Conservation (phyloP, 805 yeast species). For the Wickerhamiella spandovensis region DNA sequence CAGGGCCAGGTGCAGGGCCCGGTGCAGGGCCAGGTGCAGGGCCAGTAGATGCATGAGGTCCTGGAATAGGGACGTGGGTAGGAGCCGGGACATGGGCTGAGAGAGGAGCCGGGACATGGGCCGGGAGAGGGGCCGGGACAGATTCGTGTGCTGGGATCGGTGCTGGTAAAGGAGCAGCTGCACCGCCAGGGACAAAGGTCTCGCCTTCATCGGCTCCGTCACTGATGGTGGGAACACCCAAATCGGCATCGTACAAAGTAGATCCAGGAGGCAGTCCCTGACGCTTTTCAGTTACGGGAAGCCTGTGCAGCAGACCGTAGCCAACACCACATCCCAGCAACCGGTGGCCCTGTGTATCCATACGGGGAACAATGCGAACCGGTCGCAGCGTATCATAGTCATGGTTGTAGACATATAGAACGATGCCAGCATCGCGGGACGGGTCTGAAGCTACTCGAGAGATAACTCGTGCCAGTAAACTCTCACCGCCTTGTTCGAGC, state of each 20-base stretch:
- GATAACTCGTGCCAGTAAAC: conserved; percentile 54
- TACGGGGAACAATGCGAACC: conserved; percentile 60
- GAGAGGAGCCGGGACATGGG: too few species aligned
- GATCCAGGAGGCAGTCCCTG: conserved; percentile 12
- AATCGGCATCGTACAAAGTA: conserved; percentile 13
- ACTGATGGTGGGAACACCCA: conserved; percentile 1
- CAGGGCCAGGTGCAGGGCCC: neutral
- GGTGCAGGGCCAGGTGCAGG: neutral
- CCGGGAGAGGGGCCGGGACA: neutral
- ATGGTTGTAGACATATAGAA: conserved; percentile 69
- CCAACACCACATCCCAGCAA: conserved; percentile 91
- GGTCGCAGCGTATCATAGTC: conserved; percentile 80
- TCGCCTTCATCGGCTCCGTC: neutral
- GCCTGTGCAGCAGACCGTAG: conserved; percentile 73
- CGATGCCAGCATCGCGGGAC: conserved; percentile 28
- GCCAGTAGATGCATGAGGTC: neutral
- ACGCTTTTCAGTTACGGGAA: conserved; percentile 46
- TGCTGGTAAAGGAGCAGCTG: neutral
- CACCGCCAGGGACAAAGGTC: neutral
- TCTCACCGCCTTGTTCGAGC: conserved; percentile 78
- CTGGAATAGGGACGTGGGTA: neutral
- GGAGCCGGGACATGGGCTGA: too few species aligned
- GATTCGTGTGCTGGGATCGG: neutral
- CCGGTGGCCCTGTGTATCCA: conserved; percentile 74
- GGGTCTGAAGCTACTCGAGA: conserved; percentile 31